Conservation (phyloP, 1,284 basidiomycete genomes). For the Vanrija sp. region DNA sequence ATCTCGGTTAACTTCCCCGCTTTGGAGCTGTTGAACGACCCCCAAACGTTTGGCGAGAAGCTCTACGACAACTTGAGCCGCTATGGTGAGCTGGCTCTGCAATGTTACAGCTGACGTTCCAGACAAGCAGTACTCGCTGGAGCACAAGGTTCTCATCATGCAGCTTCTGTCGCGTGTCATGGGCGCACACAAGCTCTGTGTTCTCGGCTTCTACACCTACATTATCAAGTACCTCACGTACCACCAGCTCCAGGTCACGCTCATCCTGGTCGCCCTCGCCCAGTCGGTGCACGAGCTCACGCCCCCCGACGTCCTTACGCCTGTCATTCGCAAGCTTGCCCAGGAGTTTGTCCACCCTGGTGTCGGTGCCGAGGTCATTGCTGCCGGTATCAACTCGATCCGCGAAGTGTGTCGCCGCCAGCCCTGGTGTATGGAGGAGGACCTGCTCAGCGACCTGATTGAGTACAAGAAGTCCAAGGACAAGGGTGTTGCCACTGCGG, state of each 20-base stretch:
- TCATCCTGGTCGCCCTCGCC: slow-evolving; percentile 91
- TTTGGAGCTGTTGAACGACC: slow-evolving; percentile 88
- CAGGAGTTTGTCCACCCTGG: slow-evolving; percentile 97
- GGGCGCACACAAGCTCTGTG: slow-evolving; percentile 86
- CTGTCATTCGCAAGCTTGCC: slow-evolving; percentile 86
- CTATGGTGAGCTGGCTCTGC: slow-evolving; percentile 51
- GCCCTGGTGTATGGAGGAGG: slow-evolving; percentile 91
- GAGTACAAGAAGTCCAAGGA: slow-evolving; percentile 94
- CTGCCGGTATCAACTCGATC: slow-evolving; percentile 92
- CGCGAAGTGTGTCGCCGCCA: slow-evolving; percentile 89
- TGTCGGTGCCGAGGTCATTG: slow-evolving; percentile 90
- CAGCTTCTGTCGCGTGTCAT: slow-evolving; percentile 95
- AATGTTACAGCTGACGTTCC: neutral
- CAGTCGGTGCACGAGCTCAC: slow-evolving; percentile 95
- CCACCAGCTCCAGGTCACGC: slow-evolving; percentile 88
- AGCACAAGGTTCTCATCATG: slow-evolving; percentile 97
- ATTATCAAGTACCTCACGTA: slow-evolving; percentile 87
- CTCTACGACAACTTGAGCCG: slow-evolving; percentile 81
- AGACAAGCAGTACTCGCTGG: slow-evolving; percentile 88
- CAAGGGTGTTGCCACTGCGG: slow-evolving; percentile 85
- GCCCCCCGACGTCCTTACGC: slow-evolving; percentile 86
- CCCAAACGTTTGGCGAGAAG: slow-evolving; percentile 93
- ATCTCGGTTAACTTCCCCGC: slow-evolving; percentile 80
- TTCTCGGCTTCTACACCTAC: slow-evolving; percentile 96
- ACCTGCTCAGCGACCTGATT: slow-evolving; percentile 84